Base-by-base conservation (phyloP, 805 yeast genomes). In the Saturnispora hagleri region DNA sequence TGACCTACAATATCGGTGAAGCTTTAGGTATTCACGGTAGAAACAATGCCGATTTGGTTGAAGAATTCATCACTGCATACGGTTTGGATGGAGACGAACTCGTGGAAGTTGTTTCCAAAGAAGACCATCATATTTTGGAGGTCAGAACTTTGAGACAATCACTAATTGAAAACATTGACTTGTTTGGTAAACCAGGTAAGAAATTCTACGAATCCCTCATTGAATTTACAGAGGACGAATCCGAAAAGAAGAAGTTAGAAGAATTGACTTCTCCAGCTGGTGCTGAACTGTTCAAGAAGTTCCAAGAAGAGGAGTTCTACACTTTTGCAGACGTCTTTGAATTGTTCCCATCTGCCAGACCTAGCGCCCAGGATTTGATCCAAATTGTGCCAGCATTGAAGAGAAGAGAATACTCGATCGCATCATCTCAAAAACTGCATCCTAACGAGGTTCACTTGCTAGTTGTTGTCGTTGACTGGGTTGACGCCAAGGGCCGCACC, bases 321-420 rank as follows among this genome's bases (percentile, higher is more conserved):
- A 80, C 86, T 33, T 91, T 86, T 65, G 86, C 81, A 49, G 98
- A 91, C 66, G 76, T 90, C 55, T 77, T 90, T 59, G 80, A 79
- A 58, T 80, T 85, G 64, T 91, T 86, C 76, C 74, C 79, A 59
- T 82, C 90, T 53, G 96, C 91, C 24, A 82, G 83, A 67, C 97
- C 97, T 26, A 61, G 80, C 4, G 72, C 85, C 52, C 75, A 73
- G 52, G 89, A 86, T 24, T 76, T 91, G 60, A 80, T 84, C 35
- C 77, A 77, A 60, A 69, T 91, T 53, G 78, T 91, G 57, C 81
- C 95, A 22, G 90, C 96, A 17, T 77, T 90, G 65, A 91, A 91
- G 76, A 85, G 98, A 75, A 86, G 98, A 75, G 98, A 91, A 71
- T 91, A 91, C 69, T 91, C 97, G 13, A 91, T 91, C 69, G 97